phyloP scores from a whole-genome alignment of 306 rosid genomes.

The Herpetospermum pedunculosum region DNA sequence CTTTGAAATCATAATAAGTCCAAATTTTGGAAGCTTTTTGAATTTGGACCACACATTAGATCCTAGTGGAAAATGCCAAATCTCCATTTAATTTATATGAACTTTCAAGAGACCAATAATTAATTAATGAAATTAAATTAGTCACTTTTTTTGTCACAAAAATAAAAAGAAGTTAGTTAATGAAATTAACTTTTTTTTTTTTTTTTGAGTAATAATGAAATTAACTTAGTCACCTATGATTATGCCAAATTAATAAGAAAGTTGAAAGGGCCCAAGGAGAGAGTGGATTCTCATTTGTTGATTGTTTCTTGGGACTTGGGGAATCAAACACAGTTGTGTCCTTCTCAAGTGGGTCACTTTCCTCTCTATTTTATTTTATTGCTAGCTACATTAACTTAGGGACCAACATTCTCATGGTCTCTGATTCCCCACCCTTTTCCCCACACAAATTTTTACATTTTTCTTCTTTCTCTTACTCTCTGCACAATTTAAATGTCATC shows the following conservation, averaged over 20 bases:
- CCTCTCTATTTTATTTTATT: no score
- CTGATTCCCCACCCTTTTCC: conserved; percentile 16
- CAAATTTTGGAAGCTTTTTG: background rate
- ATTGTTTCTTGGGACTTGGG: conserved; percentile 27
- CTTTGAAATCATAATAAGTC: background rate
- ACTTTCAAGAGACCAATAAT: background rate
- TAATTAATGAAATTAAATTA: background rate
- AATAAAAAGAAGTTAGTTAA: background rate
- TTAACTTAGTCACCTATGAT: no score
- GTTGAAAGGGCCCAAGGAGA: background rate
- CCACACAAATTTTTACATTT: background rate
- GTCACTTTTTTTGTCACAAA: background rate
- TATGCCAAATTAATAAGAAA: background rate
- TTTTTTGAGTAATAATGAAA: no score
- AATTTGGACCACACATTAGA: background rate
- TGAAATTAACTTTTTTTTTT: no score
- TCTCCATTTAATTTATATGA: background rate
- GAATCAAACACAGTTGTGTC: conserved; percentile 33
- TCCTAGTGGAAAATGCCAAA: background rate
- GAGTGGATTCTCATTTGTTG: conserved; percentile 13
- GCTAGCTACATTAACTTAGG: conserved; percentile 33
- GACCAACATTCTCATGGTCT: conserved; percentile 64
- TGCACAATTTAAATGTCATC: background rate
- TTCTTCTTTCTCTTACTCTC: conserved; percentile 1
- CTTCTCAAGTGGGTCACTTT: conserved; percentile 52